Evolutionary conservation across 129 eudicot species (phyloP).

Genomic region (Chrysanthemum seticuspe): DNA sequence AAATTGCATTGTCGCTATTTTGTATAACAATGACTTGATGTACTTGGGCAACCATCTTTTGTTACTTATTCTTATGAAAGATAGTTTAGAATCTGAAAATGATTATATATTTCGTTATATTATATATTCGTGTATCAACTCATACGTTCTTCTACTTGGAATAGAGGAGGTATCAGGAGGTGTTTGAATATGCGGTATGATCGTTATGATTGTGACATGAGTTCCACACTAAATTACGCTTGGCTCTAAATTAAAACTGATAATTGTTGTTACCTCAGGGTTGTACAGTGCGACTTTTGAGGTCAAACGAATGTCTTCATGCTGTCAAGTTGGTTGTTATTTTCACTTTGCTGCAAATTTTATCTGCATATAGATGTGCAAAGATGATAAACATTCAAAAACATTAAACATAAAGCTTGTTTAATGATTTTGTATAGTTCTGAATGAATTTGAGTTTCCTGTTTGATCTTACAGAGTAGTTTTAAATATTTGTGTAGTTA

Average conservation of each 20-base stretch:
- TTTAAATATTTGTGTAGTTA: background rate
- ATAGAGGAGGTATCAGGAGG: background rate
- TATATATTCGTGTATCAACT: too few relatives aligned
- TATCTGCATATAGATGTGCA: too few relatives aligned
- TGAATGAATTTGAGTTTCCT: too few relatives aligned
- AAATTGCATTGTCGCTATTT: background rate
- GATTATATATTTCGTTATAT: too few relatives aligned
- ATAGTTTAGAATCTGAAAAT: too few relatives aligned
- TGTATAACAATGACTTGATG: background rate
- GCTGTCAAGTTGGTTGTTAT: background rate
- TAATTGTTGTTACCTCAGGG: background rate
- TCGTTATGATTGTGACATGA: background rate
- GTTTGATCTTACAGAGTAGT: too few relatives aligned
- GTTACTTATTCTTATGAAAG: too few relatives aligned
- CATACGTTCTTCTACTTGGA: conserved; percentile 3
- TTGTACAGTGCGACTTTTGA: background rate
- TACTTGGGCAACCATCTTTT: background rate
- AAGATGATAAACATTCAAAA: too few relatives aligned
- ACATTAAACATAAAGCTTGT: too few relatives aligned
- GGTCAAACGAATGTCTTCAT: background rate
- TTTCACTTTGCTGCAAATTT: too few relatives aligned
- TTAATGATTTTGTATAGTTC: too few relatives aligned
- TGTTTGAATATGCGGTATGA: background rate
- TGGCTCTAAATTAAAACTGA: background rate
- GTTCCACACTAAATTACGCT: background rate